Conservation (phyloP, 495 filamentous ascomycete species). For the Hypomontagnella submonticulosa region DNA sequence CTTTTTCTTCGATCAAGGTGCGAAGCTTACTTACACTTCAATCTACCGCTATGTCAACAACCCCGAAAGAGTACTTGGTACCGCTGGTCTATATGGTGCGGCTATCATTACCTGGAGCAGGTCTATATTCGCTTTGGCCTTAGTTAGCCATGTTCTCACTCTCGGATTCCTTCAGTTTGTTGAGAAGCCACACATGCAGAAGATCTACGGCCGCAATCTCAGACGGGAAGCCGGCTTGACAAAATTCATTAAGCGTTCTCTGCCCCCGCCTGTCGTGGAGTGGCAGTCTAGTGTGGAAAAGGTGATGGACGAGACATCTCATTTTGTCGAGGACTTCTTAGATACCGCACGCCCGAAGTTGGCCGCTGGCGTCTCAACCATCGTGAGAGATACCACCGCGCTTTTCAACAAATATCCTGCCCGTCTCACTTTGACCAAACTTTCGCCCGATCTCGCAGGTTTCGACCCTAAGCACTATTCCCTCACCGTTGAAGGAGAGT, state of each 20-base stretch:
- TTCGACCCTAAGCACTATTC: constrained; percentile 85
- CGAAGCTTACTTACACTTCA: constrained; percentile 92
- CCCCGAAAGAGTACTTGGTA: constrained; percentile 91
- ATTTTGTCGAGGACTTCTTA: constrained; percentile 90
- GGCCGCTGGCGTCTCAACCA: constrained; percentile 83
- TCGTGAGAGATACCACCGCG: constrained; percentile 87
- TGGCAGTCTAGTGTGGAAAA: constrained; percentile 89
- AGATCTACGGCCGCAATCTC: constrained; percentile 87
- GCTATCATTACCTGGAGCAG: constrained; percentile 91
- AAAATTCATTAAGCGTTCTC: constrained; percentile 84
- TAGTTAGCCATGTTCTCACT: constrained; percentile 84
- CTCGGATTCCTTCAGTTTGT: constrained; percentile 92
- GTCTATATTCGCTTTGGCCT: constrained; percentile 82
- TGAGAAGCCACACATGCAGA: constrained; percentile 98
- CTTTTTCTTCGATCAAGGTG: constrained; percentile 91
- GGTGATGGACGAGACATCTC: constrained; percentile 82
- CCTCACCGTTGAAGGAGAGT: constrained; percentile 75
- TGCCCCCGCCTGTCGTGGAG: constrained; percentile 78
- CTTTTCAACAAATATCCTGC: constrained; percentile 93
- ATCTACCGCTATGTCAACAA: constrained; percentile 99
- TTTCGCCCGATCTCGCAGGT: constrained; percentile 85
- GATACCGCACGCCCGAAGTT: constrained; percentile 89
- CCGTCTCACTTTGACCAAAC: constrained; percentile 82
- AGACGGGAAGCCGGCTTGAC: constrained; percentile 90
- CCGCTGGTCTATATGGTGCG: constrained; percentile 95